These are phyloP conservation scores for Cercospora citrullina DNA, from an alignment of 2,329 filamentous ascomycete species.

Conservation along the genomic window DNA sequence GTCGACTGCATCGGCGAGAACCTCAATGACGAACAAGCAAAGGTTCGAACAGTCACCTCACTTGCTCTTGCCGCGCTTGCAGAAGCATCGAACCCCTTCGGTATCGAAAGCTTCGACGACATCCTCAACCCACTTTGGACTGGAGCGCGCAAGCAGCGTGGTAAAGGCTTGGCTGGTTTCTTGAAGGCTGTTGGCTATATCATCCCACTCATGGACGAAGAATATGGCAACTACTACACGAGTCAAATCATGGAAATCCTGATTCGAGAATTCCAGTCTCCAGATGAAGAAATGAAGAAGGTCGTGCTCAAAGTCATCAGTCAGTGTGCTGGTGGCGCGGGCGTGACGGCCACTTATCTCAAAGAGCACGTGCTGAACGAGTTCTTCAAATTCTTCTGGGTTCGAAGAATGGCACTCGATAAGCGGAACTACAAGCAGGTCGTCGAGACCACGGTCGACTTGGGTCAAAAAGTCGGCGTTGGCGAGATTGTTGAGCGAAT, in stretches of 20 bases:
- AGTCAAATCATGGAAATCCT: slow-evolving; percentile 99
- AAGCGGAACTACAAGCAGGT: slow-evolving; percentile 98
- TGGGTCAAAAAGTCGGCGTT: slow-evolving; percentile 96
- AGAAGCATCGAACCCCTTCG: slow-evolving; percentile 95
- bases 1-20: slow-evolving; percentile 97
- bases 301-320: slow-evolving; percentile 96
- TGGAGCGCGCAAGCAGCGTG: slow-evolving; percentile 90
- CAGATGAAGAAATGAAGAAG: slow-evolving; percentile 99
- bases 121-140: slow-evolving; percentile 98
- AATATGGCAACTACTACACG: slow-evolving; percentile 99
- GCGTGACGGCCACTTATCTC: slow-evolving; percentile 90
- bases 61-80: slow-evolving; percentile 92
- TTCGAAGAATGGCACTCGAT: slow-evolving; percentile 92
- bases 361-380: slow-evolving; percentile 94
- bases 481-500: slow-evolving; percentile 92
- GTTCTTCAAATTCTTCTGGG: slow-evolving; percentile 99
- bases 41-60: slow-evolving; percentile 93
- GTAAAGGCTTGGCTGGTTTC: slow-evolving; percentile 93
- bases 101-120: slow-evolving; percentile 98
- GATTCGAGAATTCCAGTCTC: slow-evolving; percentile 90
- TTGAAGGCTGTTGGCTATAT: slow-evolving; percentile 97
- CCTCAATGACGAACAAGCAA: slow-evolving; percentile 95
- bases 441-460: slow-evolving; percentile 94
- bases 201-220: slow-evolving; percentile 98
- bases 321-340: slow-evolving; percentile 90